phyloP scores from a whole-genome alignment of 148 eudicot species.

The Rheum nobile region DNA sequence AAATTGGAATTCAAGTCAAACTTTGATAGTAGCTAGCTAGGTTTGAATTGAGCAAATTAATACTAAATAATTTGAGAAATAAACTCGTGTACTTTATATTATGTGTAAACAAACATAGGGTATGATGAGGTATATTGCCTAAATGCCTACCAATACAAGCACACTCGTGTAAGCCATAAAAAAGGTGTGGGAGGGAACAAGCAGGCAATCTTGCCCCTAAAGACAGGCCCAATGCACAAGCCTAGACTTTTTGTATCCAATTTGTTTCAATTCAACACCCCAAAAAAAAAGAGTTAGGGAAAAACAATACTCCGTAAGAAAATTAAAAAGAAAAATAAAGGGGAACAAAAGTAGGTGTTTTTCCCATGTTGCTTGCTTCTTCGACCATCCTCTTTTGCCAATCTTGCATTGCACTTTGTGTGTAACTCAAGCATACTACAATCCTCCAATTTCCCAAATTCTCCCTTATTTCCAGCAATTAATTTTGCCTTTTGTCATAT shows the following conservation, averaged over 20 bases:
- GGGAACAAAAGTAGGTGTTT: not conserved
- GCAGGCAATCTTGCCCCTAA: constrained; percentile 3
- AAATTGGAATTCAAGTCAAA: not conserved
- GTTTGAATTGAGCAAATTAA: not conserved
- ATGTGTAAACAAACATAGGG: not conserved
- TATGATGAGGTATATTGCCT: not conserved
- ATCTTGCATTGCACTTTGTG: not conserved
- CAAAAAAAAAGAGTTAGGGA: not conserved
- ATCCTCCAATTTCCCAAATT: not conserved
- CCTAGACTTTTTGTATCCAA: not conserved
- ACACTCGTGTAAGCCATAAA: not conserved
- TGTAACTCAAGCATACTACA: not conserved
- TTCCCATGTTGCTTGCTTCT: not conserved
- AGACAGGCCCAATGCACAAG: not conserved
- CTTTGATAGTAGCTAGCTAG: not conserved
- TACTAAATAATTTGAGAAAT: too few relatives aligned
- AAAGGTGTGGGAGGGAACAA: not conserved
- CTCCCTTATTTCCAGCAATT: not conserved
- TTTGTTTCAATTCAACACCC: not conserved
- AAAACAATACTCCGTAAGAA: not conserved
- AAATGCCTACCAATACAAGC: not conserved
- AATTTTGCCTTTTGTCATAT: not conserved
- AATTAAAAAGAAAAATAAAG: not conserved
- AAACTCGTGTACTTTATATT: not conserved
- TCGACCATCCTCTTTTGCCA: not conserved